Percentiles rank a stretch among this genome's conserved stretches.
phyloP scores from a whole-genome alignment of 257 asterid species.

The Solanum pinnatisectum region DNA sequence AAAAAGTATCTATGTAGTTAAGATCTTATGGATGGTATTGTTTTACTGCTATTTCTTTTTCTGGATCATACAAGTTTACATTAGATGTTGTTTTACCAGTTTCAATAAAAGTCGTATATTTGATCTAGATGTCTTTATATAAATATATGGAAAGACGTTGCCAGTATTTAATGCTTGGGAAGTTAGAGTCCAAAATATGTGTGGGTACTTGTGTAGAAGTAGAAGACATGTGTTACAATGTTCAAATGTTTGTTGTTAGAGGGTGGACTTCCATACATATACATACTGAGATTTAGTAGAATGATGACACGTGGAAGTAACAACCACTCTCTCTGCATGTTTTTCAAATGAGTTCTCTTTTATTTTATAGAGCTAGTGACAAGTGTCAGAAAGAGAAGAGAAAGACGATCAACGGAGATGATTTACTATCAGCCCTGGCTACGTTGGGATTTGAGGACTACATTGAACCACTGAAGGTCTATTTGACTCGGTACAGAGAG shows the following conservation, averaged over 20 bases:
- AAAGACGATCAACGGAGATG: conserved; percentile 62
- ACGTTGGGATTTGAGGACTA: conserved; percentile 57
- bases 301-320: neutral
- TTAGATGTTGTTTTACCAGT: neutral
- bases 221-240: neutral
- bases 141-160: neutral
- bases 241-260: neutral
- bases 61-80: neutral
- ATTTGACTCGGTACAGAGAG: conserved; percentile 58
- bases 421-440: conserved; percentile 53
- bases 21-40: neutral
- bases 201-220: neutral
- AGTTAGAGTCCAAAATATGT: neutral
- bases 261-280: neutral
- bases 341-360: neutral
- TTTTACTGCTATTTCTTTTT: neutral
- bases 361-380: conserved; percentile 42
- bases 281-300: neutral
- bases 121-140: neutral
- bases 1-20: neutral
- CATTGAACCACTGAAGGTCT: conserved; percentile 41
- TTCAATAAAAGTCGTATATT: neutral
- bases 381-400: conserved; percentile 60
- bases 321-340: neutral
- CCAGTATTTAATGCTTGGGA: neutral